Conservation (phyloP, 2,329 filamentous ascomycete species). For the Cercospora sesami region DNA sequence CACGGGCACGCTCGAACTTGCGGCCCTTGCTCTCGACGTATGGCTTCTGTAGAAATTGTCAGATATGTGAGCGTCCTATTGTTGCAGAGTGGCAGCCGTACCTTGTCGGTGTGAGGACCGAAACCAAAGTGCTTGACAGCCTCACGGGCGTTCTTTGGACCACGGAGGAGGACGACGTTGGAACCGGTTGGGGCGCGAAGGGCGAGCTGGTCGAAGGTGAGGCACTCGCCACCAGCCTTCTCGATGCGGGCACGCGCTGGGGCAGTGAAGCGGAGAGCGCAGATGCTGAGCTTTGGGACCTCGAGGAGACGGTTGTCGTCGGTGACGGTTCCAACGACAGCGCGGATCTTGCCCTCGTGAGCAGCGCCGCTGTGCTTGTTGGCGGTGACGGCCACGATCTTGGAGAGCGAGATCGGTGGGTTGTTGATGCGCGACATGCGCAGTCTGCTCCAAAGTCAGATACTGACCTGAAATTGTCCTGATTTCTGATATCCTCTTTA, state of each 20-base stretch:
- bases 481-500: slow-evolving; percentile 20
- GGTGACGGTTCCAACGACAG: slow-evolving; percentile 91
- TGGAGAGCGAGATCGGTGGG: slow-evolving; percentile 76
- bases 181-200: slow-evolving; percentile 90
- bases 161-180: slow-evolving; percentile 96
- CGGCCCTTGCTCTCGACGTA: slow-evolving; percentile 97
- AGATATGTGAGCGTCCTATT: slow-evolving; percentile 3
- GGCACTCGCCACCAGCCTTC: slow-evolving; percentile 89
- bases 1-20: slow-evolving; percentile 99
- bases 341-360: slow-evolving; percentile 78
- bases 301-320: slow-evolving; percentile 93
- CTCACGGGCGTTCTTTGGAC: slow-evolving; percentile 97
- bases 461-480: neutral
- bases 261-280: slow-evolving; percentile 93
- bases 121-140: slow-evolving; percentile 99
- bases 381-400: slow-evolving; percentile 68
- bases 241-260: slow-evolving; percentile 91
- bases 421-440: slow-evolving; percentile 99
- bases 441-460: slow-evolving; percentile 58
- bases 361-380: slow-evolving; percentile 53
- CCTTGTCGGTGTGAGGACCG: slow-evolving; percentile 97
- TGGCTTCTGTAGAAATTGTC: slow-evolving; percentile 68
- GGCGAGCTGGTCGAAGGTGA: slow-evolving; percentile 97
- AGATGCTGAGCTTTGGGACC: slow-evolving; percentile 89
- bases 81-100: slow-evolving; percentile 44